Base-by-base conservation (phyloP, 495 filamentous ascomycete genomes). In the Xylaria longipes region DNA sequence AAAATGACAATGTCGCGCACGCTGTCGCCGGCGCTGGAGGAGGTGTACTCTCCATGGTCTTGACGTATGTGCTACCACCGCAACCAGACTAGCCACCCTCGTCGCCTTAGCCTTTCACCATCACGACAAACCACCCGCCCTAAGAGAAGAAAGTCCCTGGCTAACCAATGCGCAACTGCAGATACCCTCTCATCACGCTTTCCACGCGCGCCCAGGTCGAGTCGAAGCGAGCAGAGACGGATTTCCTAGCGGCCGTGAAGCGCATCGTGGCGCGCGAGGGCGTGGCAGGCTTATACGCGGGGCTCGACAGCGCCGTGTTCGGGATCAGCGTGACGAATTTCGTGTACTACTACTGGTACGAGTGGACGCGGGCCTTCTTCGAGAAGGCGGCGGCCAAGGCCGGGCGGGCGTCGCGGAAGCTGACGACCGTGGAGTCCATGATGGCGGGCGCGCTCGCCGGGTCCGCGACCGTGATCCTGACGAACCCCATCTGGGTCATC, bases 261-360 rank as follows among this genome's bases (percentile, higher is more conserved):
- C 91, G 91, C 73, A 98, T 99, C 76, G 86, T 99, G 52, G 89
- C 94, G 74, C 90, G 96, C 73, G 97, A 99, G 82, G 96, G 96
- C 60, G 83, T 97, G 35, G 82, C 87, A 0, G 97, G 97, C 17
- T 87, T 99, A 5, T 98, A 96, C 80, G 89, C 94, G 5, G 94
- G 94, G 12, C 87, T 97, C 43, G 91, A 95, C 75, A 95, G 91
- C 29, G 96, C 96, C 11, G 86, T 99, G 5, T 98, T 99, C 80
- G 96, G 97, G 75, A 98, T 98, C 83, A 95, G 92, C 80, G 91
- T 99, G 70, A 99, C 96, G 68, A 99, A 99, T 82, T 98, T 99
- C 75, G 95, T 99, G 29, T 99, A 99, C 83, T 99, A 99, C 83
- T 99, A 99, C 83, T 99, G 96, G 93, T 99, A 98, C 84, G 96